Base-by-base conservation (phyloP, 2,329 filamentous ascomycete genomes). In the Aureobasidium musti region DNA sequence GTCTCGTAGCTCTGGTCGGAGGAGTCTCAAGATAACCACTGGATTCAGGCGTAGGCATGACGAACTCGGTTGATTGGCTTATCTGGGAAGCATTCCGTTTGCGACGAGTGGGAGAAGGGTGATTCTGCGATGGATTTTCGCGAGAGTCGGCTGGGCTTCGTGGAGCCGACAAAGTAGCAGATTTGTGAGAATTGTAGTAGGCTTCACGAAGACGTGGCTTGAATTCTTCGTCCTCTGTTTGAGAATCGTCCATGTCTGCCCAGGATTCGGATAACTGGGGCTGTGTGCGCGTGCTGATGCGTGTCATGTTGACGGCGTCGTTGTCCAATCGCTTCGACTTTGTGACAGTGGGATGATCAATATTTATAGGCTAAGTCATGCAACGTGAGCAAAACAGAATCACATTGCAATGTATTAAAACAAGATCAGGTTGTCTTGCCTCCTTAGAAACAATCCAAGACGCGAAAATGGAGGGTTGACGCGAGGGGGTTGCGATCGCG, bases 241-340 rank as follows among this genome's bases (percentile, higher is more conserved):
- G 54, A 1, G 63, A 50, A 17, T 41, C 67, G 17, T 66, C 63
- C 63, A 68, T 63, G 23, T 57, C 43, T n/a, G 56, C 63, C 67
- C 67, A 68, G 26, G 67, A 68, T 23, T 53, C 54, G 23, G 67
- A 66, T 39, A 68, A 26, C 45, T 66, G 67, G n/a, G 61, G 53
- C 43, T 35, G 67, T 19, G 35, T 14, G 35, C 63, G 54, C 49
- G 56, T 39, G 43, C 43, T 47, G 47, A 56, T 61, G 49, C 57
- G 56, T 53, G 63, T 54, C 64, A 66, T 57, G 39, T 37, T 63
- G 59, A 23, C 39, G 26, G 56, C 56, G 39, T 60, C 37, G 37
- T 33, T 8, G 19, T 33, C 56, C 56, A 60, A 60, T 60, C 41
- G 41, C 39, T 47, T 41, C 39, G 23, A 13, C 23, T 47, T 39